These are phyloP conservation scores for Ammopiptanthus mongolicus DNA, from an alignment of 306 rosid genomes.

Conservation along the genomic window DNA sequence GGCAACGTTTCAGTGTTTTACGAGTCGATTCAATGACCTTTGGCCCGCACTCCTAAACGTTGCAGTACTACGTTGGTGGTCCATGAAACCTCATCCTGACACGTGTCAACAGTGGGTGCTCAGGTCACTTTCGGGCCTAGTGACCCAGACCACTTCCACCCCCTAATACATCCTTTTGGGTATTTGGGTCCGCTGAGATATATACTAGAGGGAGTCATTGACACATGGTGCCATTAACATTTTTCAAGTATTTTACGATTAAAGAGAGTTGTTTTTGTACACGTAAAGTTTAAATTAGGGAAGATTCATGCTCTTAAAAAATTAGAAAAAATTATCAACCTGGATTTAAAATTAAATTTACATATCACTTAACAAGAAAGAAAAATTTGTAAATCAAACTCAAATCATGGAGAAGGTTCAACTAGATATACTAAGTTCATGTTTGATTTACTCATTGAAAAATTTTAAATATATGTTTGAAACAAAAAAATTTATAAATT, in stretches of 20 bases:
- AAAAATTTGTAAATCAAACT: too few relatives aligned
- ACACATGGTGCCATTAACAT: neutral
- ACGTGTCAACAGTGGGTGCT: conserved; percentile 32
- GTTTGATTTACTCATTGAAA: too few relatives aligned
- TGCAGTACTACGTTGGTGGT: conserved; percentile 36
- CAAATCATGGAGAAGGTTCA: too few relatives aligned
- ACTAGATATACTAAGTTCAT: too few relatives aligned
- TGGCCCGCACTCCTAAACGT: conserved; percentile 23
- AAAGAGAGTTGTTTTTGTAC: too few relatives aligned
- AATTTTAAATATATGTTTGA: too few relatives aligned
- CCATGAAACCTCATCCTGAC: conserved; percentile 23
- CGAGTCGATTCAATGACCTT: neutral
- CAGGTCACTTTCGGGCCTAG: conserved; percentile 28
- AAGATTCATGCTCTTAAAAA: too few relatives aligned
- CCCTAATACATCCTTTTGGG: neutral
- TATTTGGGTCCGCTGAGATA: neutral
- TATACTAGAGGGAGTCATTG: neutral
- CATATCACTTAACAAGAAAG: too few relatives aligned
- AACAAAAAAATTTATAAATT: too few relatives aligned
- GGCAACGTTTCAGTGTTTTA: neutral
- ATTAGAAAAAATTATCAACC: too few relatives aligned
- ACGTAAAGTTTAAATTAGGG: too few relatives aligned
- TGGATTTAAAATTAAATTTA: too few relatives aligned
- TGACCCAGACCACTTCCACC: conserved; percentile 19
- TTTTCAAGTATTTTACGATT: neutral